Percentiles rank a stretch among this genome's conserved stretches.
Evolutionary conservation across 352 stramenopile species (phyloP).

Genomic region (Peronospora tabacina): DNA sequence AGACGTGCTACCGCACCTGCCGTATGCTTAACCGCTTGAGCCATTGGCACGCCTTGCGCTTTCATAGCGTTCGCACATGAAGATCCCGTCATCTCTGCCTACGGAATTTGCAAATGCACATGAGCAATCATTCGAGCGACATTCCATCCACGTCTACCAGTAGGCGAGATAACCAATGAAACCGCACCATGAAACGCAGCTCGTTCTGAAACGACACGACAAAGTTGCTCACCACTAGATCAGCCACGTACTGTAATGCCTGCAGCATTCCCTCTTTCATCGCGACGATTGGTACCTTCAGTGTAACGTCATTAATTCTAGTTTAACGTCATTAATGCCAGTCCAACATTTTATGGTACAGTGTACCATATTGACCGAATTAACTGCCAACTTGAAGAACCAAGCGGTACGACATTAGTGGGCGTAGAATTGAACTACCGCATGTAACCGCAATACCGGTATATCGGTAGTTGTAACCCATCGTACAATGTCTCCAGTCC

Average conservation of each 20-base stretch:
- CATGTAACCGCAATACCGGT: not conserved
- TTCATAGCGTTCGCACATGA: slow-evolving; percentile 50
- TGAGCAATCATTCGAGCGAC: not conserved
- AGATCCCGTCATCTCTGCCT: slow-evolving; percentile 68
- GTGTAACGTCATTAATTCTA: no score
- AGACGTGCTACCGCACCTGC: slow-evolving; percentile 54
- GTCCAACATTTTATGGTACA: not conserved
- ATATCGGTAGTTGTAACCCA: not conserved
- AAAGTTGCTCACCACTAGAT: slow-evolving; percentile 79
- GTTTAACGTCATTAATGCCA: no score
- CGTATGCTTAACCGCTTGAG: slow-evolving; percentile 62
- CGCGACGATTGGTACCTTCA: not conserved
- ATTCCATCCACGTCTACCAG: not conserved
- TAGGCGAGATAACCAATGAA: not conserved
- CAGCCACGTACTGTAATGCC: slow-evolving; percentile 51
- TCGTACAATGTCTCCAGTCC: slow-evolving; percentile 1
- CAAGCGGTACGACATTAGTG: slow-evolving; percentile 15
- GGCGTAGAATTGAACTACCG: slow-evolving; percentile 1
- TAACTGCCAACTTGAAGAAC: not conserved
- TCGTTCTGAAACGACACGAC: slow-evolving; percentile 80
- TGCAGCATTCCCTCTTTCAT: slow-evolving; percentile 66
- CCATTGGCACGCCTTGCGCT: slow-evolving; percentile 63
- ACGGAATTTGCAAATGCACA: slow-evolving; percentile 3
- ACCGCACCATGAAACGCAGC: slow-evolving; percentile 72
- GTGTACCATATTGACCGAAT: not conserved